These are phyloP conservation scores for Solidago caesia DNA, from an alignment of 129 eudicot genomes.

Conservation along the genomic window DNA sequence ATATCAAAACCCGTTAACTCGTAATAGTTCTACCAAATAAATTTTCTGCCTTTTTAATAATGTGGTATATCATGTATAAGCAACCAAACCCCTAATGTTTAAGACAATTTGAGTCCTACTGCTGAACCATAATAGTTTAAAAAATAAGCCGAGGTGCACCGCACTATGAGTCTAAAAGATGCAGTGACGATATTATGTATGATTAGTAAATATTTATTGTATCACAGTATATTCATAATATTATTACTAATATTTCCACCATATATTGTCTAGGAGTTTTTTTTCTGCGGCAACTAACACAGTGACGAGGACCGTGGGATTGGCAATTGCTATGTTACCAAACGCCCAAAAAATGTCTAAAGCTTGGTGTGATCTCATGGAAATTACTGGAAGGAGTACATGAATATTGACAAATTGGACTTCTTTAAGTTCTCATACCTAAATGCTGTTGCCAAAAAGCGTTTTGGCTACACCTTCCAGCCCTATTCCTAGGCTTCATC, in stretches of 20 bases:
- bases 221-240: too few species aligned
- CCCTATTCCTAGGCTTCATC: neutral
- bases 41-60: too few species aligned
- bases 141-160: too few species aligned
- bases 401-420: neutral
- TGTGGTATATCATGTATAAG: too few species aligned
- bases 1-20: too few species aligned
- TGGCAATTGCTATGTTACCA: constrained; percentile 45
- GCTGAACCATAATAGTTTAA: too few species aligned
- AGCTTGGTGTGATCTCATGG: constrained; percentile 12
- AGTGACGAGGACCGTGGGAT: constrained; percentile 39
- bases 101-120: too few species aligned
- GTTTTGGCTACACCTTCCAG: constrained; percentile 7
- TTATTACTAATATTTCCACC: neutral
- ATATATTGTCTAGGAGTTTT: constrained; percentile 33
- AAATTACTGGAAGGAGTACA: neutral
- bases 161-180: too few species aligned
- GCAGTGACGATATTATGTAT: too few species aligned
- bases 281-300: constrained; percentile 40
- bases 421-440: constrained; percentile 7
- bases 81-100: too few species aligned
- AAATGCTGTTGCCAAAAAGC: neutral
- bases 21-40: too few species aligned
- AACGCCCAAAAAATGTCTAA: constrained; percentile 32
- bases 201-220: neutral